These are phyloP conservation scores for Amesomyces nigricolor DNA, from an alignment of 2,329 filamentous ascomycete species.

Conservation along the genomic window DNA sequence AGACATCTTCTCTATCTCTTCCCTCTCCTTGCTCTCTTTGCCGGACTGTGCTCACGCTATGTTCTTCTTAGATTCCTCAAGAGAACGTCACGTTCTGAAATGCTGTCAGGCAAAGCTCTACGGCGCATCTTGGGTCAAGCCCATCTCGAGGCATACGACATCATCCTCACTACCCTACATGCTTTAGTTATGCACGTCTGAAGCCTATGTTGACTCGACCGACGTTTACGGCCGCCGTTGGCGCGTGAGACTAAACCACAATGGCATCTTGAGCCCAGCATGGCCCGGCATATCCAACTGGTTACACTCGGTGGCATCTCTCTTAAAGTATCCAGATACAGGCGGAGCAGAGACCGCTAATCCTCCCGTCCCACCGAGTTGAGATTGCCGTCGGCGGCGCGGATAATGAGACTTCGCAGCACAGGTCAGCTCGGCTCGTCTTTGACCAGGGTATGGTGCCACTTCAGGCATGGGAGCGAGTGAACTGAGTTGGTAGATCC, in stretches of 20 bases:
- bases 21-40: too few species aligned
- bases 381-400: neutral
- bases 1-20: too few species aligned
- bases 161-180: too few species aligned
- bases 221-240: neutral
- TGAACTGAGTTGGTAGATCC: too few species aligned
- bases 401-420: neutral
- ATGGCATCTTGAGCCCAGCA: neutral
- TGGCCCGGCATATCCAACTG: constrained; percentile 1
- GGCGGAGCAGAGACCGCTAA: neutral
- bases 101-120: too few species aligned
- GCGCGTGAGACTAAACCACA: neutral
- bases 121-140: too few species aligned
- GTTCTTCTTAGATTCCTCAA: too few species aligned
- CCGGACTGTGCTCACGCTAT: too few species aligned
- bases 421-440: neutral
- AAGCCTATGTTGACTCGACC: neutral
- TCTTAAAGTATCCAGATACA: neutral
- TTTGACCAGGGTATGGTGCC: neutral
- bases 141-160: too few species aligned
- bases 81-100: too few species aligned
- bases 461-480: neutral
- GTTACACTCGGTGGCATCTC: neutral
- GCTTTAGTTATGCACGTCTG: too few species aligned
- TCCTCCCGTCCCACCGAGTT: neutral